Conservation (phyloP, 2,329 filamentous ascomycete species). For the Tetracladium maxilliforme region DNA sequence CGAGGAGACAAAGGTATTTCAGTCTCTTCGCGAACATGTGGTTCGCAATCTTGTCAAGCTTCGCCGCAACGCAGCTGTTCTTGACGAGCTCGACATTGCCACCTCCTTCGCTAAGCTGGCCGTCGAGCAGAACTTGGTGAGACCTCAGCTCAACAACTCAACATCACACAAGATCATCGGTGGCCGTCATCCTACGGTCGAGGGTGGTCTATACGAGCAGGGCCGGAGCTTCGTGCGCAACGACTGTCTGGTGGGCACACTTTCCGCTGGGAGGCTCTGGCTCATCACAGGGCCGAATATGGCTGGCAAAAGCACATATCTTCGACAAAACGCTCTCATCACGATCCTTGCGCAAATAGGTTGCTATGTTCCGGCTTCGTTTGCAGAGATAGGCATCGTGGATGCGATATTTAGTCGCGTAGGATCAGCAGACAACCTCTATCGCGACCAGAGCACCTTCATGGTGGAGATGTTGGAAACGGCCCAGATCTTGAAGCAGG, state of each 20-base stretch:
- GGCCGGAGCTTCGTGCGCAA: conserved; percentile 75
- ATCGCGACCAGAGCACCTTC: conserved; percentile 88
- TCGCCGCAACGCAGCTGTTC: conserved; percentile 74
- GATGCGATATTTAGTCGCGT: conserved; percentile 91
- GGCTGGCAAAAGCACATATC: conserved; percentile 92
- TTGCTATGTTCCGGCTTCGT: conserved; percentile 79
- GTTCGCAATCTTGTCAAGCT: conserved; percentile 73
- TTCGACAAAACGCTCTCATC: conserved; percentile 90
- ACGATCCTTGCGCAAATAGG: conserved; percentile 87
- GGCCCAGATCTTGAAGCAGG: conserved; percentile 72
- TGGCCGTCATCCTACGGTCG: conserved; percentile 85
- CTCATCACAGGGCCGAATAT: conserved; percentile 83
- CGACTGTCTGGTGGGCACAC: conserved; percentile 64
- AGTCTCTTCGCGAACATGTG: conserved; percentile 57
- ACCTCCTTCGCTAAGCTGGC: conserved; percentile 76
- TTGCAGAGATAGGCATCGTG: conserved; percentile 79
- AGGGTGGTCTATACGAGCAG: conserved; percentile 63
- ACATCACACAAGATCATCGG: conserved; percentile 63
- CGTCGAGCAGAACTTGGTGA: conserved; percentile 53
- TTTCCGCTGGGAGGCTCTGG: conserved; percentile 53
- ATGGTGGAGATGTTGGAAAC: conserved; percentile 99
- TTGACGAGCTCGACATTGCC: conserved; percentile 86
- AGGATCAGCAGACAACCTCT: conserved; percentile 91
- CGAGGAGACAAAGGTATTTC: conserved; percentile 75
- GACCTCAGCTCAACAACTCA: conserved; percentile 55